A percentile compares a stretch with the other conserved stretches of the same genome.
Evolutionary conservation across 306 rosid genomes (phyloP).

Genomic region (Arachis hypogaea): DNA sequence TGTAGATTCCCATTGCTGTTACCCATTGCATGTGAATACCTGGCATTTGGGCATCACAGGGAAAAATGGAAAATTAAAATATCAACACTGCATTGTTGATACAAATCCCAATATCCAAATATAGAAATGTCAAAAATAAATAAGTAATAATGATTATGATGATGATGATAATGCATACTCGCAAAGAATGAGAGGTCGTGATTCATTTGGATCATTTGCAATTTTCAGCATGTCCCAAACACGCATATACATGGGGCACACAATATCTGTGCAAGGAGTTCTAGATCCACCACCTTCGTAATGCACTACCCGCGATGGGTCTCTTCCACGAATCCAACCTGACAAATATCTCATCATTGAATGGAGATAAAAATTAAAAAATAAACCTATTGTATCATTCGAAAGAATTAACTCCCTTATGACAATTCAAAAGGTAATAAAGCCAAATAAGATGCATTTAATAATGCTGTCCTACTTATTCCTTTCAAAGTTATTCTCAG

Average conservation of each 20-base stretch:
- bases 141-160: too few species aligned
- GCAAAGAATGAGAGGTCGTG: constrained; percentile 91
- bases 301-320: constrained; percentile 76
- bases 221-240: constrained; percentile 91
- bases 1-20: constrained; percentile 91
- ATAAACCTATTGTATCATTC: background rate
- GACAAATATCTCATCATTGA: constrained; percentile 26
- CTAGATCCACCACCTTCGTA: constrained; percentile 98
- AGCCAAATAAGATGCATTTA: background rate
- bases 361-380: background rate
- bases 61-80: constrained; percentile 12
- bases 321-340: constrained; percentile 97
- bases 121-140: background rate
- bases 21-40: constrained; percentile 98
- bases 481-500: background rate
- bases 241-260: constrained; percentile 99
- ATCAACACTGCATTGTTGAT: constrained; percentile 7
- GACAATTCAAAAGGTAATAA: constrained; percentile 1
- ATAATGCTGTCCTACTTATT: too few species aligned
- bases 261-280: constrained; percentile 86
- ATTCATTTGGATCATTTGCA: constrained; percentile 87
- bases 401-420: constrained; percentile 11
- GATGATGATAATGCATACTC: constrained; percentile 58
- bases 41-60: constrained; percentile 47
- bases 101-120: constrained; percentile 4